These are phyloP conservation scores for Gloeopeniophorella convolvens DNA, from an alignment of 768 basidiomycete genomes.

Conservation along the genomic window DNA sequence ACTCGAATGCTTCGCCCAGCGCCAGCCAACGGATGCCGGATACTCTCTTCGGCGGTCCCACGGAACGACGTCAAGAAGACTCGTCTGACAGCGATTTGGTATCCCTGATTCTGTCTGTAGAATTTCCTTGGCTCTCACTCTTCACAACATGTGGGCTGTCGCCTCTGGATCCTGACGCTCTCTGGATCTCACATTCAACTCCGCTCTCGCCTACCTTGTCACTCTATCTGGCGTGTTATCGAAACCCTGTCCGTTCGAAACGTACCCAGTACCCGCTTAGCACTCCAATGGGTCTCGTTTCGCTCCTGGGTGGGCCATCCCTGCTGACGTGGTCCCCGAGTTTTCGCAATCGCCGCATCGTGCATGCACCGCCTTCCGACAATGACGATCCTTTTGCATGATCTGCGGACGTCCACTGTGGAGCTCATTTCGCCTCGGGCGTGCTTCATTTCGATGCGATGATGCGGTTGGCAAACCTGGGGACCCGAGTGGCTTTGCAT, in stretches of 20 bases:
- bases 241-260: too few species aligned
- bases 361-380: constrained; percentile 7
- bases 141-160: constrained; percentile 16
- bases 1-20: too few species aligned
- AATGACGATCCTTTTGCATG: constrained; percentile 4
- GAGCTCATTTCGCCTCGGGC: constrained; percentile 4
- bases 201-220: background rate
- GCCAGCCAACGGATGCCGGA: too few species aligned
- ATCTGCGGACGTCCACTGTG: constrained; percentile 11
- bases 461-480: too few species aligned
- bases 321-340: constrained; percentile 4
- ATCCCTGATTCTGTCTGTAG: background rate
- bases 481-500: too few species aligned
- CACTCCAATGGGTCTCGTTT: constrained; percentile 1
- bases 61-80: too few species aligned
- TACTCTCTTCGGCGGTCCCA: too few species aligned
- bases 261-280: too few species aligned
- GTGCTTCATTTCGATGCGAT: background rate
- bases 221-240: too few species aligned
- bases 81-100: too few species aligned
- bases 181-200: background rate
- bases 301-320: background rate
- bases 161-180: too few species aligned
- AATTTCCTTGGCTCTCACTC: background rate
- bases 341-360: background rate